These are phyloP conservation scores for Tolypocladium cylindrosporum DNA, from an alignment of 2,329 filamentous ascomycete species.

Conservation along the genomic window DNA sequence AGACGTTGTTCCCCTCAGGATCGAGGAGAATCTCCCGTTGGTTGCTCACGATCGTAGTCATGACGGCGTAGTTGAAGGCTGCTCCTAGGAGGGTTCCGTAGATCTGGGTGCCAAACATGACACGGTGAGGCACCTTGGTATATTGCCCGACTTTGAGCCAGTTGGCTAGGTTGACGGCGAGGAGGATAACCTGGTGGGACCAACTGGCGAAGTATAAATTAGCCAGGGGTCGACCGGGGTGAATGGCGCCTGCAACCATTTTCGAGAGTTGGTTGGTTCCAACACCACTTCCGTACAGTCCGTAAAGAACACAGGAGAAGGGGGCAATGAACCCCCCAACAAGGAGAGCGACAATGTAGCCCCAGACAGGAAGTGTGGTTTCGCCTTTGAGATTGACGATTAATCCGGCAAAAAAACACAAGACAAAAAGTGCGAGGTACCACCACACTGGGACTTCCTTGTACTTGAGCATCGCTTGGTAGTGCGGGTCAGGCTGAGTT, in stretches of 20 bases:
- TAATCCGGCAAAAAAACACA: conserved; percentile 19
- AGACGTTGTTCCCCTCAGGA: conserved; percentile 31
- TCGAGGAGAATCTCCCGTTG: conserved; percentile 29
- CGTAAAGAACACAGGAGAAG: conserved; percentile 17
- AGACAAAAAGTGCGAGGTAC: conserved; percentile 17
- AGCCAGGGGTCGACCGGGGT: conserved; percentile 26
- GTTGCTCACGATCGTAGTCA: conserved; percentile 31
- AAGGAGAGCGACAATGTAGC: conserved; percentile 20
- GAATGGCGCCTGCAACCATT: conserved; percentile 36
- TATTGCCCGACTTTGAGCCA: conserved; percentile 27
- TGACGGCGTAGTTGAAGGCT: conserved; percentile 34
- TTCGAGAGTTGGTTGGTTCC: conserved; percentile 18
- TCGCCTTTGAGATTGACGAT: conserved; percentile 20
- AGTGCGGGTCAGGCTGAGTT: conserved; percentile 26
- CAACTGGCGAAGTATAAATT: conserved; percentile 32
- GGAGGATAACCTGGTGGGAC: conserved; percentile 20
- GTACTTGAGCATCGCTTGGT: conserved; percentile 29
- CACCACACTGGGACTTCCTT: conserved; percentile 24
- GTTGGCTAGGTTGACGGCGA: conserved; percentile 17
- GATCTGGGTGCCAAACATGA: conserved; percentile 29
- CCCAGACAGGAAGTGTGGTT: conserved; percentile 21
- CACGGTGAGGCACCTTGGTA: conserved; percentile 25
- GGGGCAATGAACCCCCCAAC: conserved; percentile 25
- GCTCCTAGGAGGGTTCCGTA: conserved; percentile 29
- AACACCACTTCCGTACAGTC: conserved; percentile 10